Conservation (phyloP, 2,329 filamentous ascomycete genomes). For the Juglanconis juglandina region DNA sequence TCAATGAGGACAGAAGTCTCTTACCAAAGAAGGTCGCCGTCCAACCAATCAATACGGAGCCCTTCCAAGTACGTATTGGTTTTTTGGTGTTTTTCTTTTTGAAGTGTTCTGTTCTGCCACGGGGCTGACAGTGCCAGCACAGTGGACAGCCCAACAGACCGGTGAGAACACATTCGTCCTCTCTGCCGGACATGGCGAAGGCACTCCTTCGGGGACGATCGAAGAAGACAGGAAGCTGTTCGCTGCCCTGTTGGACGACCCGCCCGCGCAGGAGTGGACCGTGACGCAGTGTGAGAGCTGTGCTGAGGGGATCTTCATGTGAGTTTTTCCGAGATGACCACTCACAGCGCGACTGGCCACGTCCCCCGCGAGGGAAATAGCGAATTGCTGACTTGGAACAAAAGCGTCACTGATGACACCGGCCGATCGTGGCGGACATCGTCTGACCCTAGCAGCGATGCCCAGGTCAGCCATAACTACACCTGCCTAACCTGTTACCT, state of each 20-base stretch:
- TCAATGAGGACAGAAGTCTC: not conserved
- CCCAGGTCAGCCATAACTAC: not conserved
- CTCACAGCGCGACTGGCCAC: not conserved
- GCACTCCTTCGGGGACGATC: not conserved
- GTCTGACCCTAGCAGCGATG: not conserved
- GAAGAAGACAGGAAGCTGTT: not conserved
- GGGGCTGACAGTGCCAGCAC: not conserved
- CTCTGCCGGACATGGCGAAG: not conserved
- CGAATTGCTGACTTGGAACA: not conserved
- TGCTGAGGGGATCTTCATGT: conserved; percentile 6
- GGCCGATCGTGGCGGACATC: not conserved
- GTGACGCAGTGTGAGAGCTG: conserved; percentile 2
- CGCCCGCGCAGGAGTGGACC: not conserved
- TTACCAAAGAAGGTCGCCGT: not conserved
- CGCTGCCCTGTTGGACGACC: not conserved
- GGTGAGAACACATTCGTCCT: not conserved
- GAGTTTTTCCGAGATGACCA: not conserved
- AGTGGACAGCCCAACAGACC: not conserved
- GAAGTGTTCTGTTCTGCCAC: too few species aligned
- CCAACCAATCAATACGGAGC: not conserved
- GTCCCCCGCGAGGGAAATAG: accelerated
- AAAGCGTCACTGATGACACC: not conserved
- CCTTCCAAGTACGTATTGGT: not conserved
- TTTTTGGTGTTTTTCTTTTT: not conserved
- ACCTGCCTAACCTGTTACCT: too few species aligned